Evolutionary conservation across 1,139 yeast genomes (phyloP).

Genomic region (Keqinozyma sinolaborantium): DNA sequence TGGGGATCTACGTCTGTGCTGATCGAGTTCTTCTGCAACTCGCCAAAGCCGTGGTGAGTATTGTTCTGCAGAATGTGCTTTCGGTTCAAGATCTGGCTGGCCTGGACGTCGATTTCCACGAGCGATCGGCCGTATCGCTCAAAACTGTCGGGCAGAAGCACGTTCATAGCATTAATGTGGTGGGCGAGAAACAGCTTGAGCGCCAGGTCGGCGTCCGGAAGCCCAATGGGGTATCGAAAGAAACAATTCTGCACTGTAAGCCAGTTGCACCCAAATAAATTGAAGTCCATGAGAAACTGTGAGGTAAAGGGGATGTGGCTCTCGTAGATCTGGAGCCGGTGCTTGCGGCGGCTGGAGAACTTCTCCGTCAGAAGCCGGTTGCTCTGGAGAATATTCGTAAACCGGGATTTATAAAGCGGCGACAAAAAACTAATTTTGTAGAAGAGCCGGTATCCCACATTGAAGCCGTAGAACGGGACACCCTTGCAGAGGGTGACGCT

Average conservation of each 20-base stretch:
- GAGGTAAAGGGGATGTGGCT: constrained; percentile 74
- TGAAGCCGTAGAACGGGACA: constrained; percentile 80
- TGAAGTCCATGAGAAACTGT: constrained; percentile 81
- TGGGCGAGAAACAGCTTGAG: constrained; percentile 15
- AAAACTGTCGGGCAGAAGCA: constrained; percentile 17
- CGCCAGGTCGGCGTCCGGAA: constrained; percentile 8
- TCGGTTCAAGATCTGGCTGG: constrained; percentile 59
- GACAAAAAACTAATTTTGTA: constrained; percentile 67
- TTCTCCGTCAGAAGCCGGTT: constrained; percentile 30
- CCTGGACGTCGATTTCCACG: constrained; percentile 66
- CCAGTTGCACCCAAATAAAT: constrained; percentile 85
- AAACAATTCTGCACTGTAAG: constrained; percentile 33
- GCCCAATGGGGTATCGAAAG: constrained; percentile 37
- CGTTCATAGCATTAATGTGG: constrained; percentile 22
- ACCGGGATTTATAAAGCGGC: constrained; percentile 55
- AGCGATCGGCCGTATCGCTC: constrained; percentile 58
- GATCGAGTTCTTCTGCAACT: constrained; percentile 10
- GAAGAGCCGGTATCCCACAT: constrained; percentile 57
- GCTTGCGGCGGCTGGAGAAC: constrained; percentile 6
- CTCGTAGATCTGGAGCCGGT: constrained; percentile 44
- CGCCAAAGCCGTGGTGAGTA: constrained; percentile 49
- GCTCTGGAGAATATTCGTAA: constrained; percentile 58
- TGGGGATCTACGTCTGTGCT: constrained; percentile 7
- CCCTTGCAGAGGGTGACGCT: constrained; percentile 69
- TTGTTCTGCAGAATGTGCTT: constrained; percentile 37